Evolutionary conservation across 257 asterid species (phyloP), one percentile per base, ranked within the genome.

Genomic region (Penstemon barbatus): DNA sequence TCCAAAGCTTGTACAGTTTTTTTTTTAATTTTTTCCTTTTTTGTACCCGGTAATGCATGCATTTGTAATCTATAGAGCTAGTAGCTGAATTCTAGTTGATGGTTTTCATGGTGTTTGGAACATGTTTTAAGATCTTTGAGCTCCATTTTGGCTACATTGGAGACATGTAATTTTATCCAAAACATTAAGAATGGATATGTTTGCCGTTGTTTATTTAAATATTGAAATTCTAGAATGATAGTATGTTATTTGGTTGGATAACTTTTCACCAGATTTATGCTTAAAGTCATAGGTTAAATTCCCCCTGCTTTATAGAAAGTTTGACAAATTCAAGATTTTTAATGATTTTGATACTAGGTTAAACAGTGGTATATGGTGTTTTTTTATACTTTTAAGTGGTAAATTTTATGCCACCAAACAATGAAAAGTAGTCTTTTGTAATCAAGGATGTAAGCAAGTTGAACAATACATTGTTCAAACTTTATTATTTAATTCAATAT

Each of bases 1-100:
- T 53, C 38, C 10, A 43, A 52, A 67, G 74, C 57, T 65, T 77
- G 84, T 76, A 77, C 57, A 79, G 69, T 18, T 61, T 38, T 57
- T 69, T 9, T 51, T 13, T 5, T 15, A 15, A 15, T 15, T 15
- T 15, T 62, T 67, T 11, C n/a, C 12, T 1, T 36, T 61, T 62
- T 2, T 10, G 18, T 62, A 8, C 25, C 33, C 33, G 55, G 52
- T 51, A n/a, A 38, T 67, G 65, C 59, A 33, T 39, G 58, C 40
- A 15, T 71, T 56, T 54, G 69, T 63, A n/a, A 50, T 53, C 18
- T 49, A 37, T 51, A 33, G 64, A 56, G 74, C 15, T 44, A 10
- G 57, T 73, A 44, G 73, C 57, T 51, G 50, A 25, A 63, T 73
- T 60, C 56, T 45, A 18, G 61, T 52, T 44, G 50, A 41, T 10